Evolutionary conservation across 164 flowering plant genomes (phyloP).

Genomic region (Tetracentron sinense): DNA sequence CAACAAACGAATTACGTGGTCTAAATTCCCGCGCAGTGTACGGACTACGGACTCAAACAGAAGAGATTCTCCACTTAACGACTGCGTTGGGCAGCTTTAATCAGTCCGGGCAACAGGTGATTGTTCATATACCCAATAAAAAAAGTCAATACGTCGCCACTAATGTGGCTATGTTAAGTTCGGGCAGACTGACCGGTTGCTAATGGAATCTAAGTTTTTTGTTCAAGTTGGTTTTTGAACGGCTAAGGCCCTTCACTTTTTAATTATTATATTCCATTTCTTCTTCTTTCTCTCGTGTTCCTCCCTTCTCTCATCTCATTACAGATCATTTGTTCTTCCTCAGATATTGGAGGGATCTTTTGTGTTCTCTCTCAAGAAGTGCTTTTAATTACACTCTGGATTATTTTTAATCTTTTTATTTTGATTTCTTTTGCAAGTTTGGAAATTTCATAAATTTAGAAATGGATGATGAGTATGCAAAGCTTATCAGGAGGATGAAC

Average conservation of each 20-base stretch:
- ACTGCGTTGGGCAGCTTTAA: no score
- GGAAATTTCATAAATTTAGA: background rate
- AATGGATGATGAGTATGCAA: conserved; percentile 55
- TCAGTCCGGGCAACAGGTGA: background rate
- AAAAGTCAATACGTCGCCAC: background rate
- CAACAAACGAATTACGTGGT: no score
- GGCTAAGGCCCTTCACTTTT: background rate
- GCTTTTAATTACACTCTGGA: background rate
- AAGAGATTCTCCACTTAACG: no score
- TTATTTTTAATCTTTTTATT: background rate
- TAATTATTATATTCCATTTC: background rate
- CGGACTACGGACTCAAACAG: no score
- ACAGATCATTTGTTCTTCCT: background rate
- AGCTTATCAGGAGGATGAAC: conserved; percentile 51
- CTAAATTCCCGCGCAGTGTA: no score
- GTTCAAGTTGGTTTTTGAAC: background rate
- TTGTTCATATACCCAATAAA: background rate
- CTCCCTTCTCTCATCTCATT: background rate
- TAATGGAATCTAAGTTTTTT: background rate
- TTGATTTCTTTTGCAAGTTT: background rate
- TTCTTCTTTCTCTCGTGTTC: background rate
- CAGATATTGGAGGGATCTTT: background rate
- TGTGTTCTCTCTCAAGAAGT: background rate
- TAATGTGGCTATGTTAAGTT: background rate
- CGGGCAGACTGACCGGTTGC: background rate